phyloP scores from a whole-genome alignment of 805 yeast species.

The Starmerella apis region DNA sequence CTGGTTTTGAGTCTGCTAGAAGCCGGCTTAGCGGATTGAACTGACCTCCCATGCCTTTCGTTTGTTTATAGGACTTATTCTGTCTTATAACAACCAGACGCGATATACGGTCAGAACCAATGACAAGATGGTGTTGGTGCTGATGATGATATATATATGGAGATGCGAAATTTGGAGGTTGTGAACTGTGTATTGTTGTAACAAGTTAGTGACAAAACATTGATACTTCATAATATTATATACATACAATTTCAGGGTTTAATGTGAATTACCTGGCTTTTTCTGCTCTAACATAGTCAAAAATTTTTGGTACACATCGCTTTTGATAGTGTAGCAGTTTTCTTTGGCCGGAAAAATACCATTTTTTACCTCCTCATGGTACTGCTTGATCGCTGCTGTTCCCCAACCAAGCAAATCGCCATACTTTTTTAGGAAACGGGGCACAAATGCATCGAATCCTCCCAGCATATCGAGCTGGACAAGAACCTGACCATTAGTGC shows the following conservation, averaged over 20 bases:
- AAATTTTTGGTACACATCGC: constrained; percentile 46
- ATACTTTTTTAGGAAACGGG: constrained; percentile 71
- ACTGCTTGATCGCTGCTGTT: constrained; percentile 42
- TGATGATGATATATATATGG: not conserved
- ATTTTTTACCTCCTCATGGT: constrained; percentile 48
- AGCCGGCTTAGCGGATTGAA: constrained; percentile 5
- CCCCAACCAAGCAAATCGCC: constrained; percentile 42
- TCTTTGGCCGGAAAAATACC: constrained; percentile 49
- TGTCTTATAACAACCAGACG: not conserved
- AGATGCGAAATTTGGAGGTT: not conserved
- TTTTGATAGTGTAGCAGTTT: constrained; percentile 63
- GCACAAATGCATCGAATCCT: constrained; percentile 40
- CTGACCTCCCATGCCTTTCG: not conserved
- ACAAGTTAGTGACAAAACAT: no score
- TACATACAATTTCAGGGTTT: not conserved
- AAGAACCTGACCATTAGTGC: constrained; percentile 78
- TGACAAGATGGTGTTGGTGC: not conserved
- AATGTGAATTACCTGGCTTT: not conserved
- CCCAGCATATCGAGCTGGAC: constrained; percentile 82
- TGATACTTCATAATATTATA: no score
- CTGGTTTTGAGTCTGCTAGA: not conserved
- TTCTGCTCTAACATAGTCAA: constrained; percentile 23
- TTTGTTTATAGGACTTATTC: not conserved
- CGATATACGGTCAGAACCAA: not conserved
- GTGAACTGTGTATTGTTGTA: no score